Percentiles rank a stretch among this genome's conserved stretches.
Evolutionary conservation across 371 early-diverging fungal genomes (phyloP).

Genomic region (Parasitella parasitica): DNA sequence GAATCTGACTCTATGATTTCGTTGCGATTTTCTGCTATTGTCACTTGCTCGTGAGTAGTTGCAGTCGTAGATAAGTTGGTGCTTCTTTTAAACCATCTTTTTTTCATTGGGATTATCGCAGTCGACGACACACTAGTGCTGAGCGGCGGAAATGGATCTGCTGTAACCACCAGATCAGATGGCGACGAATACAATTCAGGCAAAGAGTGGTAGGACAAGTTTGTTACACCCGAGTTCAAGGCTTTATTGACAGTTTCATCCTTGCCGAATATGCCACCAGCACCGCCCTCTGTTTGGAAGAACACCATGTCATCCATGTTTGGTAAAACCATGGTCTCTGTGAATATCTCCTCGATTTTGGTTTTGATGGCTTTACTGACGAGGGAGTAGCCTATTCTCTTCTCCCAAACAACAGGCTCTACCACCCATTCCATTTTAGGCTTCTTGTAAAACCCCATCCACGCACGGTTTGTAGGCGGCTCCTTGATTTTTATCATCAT

Average conservation of each 20-base stretch:
- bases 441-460: conserved; percentile 85
- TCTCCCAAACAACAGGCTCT: conserved; percentile 84
- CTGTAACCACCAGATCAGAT: conserved; percentile 21
- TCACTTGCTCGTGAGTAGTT: neutral
- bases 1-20: conserved; percentile 1
- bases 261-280: conserved; percentile 60
- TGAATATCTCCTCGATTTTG: conserved; percentile 79
- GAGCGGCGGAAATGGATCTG: conserved; percentile 15
- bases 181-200: conserved; percentile 24
- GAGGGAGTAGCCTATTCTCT: conserved; percentile 73
- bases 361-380: conserved; percentile 85
- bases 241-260: neutral
- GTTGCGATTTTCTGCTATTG: neutral
- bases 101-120: neutral
- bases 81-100: conserved; percentile 20
- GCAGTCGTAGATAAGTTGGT: neutral
- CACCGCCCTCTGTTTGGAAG: conserved; percentile 64
- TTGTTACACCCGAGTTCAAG: neutral
- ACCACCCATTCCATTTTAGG: conserved; percentile 78
- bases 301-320: conserved; percentile 91
- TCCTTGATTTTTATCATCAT: conserved; percentile 79
- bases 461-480: conserved; percentile 83
- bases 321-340: conserved; percentile 81
- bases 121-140: conserved; percentile 7
- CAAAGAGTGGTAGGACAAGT: conserved; percentile 13